Base-by-base conservation (phyloP, 345 rosid genomes). In the Melastoma malabathricum region DNA sequence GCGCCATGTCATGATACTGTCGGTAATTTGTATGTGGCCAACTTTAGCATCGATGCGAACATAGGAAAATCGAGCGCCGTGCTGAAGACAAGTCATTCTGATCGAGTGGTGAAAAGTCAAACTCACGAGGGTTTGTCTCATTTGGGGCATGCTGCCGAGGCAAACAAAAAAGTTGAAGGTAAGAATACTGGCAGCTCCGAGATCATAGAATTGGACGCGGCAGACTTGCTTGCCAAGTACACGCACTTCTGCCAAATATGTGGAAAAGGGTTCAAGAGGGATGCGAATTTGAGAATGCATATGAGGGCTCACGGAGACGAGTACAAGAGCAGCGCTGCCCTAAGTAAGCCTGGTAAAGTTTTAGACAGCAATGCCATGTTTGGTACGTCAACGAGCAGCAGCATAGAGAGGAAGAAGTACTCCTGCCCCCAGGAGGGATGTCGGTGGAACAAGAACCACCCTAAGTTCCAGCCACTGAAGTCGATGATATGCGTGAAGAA, bases 231-330 rank as follows among this genome's bases (percentile, higher is more conserved):
- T 43, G 95, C 97, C 0, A 89, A 89, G 65, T 89, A 80, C 67
- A 80, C 95, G 3, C 97, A 89, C 74, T 78, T 78, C 43, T 89
- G 97, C 59, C 79, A 73, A 48, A 70, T 89, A 31, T 89, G 95
- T 10, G 92, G 84, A 14, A 89, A 89, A 67, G 95, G 97, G 48
- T 89, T 84, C 72, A 89, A 84, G 67, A 68, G 95, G 38, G 95
- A 89, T 12, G 97, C 97, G 18, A 89, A 89, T 64, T 57, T 84
- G 58, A 79, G 97, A 71, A 89, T 89, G 97, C 97, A 89, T 58
- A 89, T 89, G 97, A 75, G 97, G 64, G 92, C 97, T 15, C 97
- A 89, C 7, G 93, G 97, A 1, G 95, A 89, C 43, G 83, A 76
- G 46, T 89, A 84, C 74, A 84, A 89, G 66, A 82, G 80, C 29